Percentiles rank a stretch among this genome's conserved stretches.
These are phyloP conservation scores for Hirschfeldia incana DNA, from an alignment of 345 rosid genomes.

Conservation along the genomic window DNA sequence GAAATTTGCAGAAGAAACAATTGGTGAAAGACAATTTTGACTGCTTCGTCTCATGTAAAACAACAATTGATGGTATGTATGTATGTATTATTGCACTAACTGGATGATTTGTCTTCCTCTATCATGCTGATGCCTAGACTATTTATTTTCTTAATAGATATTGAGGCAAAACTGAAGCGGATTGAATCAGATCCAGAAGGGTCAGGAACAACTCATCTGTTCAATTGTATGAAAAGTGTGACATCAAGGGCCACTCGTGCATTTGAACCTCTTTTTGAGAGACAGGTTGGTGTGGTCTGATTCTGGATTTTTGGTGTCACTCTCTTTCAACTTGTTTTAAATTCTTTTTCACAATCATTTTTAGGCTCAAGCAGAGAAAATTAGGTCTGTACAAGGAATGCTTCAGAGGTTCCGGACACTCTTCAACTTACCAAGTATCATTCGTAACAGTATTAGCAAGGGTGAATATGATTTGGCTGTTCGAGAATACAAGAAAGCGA, in stretches of 20 bases:
- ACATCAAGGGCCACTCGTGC: conserved; percentile 79
- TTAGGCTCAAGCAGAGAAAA: conserved; percentile 98
- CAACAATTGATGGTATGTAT: conserved; percentile 97
- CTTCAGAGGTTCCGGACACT: conserved; percentile 95
- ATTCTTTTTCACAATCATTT: conserved; percentile 10
- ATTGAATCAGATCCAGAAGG: conserved; percentile 99
- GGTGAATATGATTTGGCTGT: conserved; percentile 97
- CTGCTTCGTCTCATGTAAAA: conserved; percentile 99
- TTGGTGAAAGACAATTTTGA: conserved; percentile 97
- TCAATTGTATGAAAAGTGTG: conserved; percentile 80
- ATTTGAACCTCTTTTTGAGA: conserved; percentile 92
- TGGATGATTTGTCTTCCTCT: conserved; percentile 19
- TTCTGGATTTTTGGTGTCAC: conserved; percentile 8
- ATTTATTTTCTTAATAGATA: conserved; percentile 52
- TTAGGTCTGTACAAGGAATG: conserved; percentile 98
- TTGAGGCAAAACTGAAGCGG: conserved; percentile 89
- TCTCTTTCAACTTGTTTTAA: conserved; percentile 25
- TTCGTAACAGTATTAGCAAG: conserved; percentile 88
- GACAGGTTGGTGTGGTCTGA: conserved; percentile 66
- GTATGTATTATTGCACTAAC: conserved; percentile 15
- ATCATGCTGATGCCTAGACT: conserved; percentile 33
- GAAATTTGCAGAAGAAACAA: conserved; percentile 89
- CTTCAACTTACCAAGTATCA: conserved; percentile 93
- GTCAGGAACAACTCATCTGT: conserved; percentile 85
- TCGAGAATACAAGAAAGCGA: conserved; percentile 97